A percentile compares a stretch with the other conserved stretches of the same genome.
Conservation (phyloP, 768 basidiomycete genomes). For the Boletus sp. region DNA sequence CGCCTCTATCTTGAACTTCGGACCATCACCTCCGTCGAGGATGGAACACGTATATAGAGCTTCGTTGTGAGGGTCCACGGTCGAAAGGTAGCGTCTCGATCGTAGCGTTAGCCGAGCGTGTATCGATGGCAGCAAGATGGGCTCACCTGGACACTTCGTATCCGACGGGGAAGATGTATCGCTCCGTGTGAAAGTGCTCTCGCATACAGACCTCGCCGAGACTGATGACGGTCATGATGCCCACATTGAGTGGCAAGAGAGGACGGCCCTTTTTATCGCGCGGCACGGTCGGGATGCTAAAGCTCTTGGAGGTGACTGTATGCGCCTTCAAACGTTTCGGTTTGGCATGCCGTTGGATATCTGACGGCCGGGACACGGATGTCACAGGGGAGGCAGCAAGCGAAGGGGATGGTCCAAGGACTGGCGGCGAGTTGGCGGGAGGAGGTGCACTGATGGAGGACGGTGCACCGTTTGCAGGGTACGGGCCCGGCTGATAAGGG, state of each 20-base stretch:
- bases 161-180: constrained; percentile 87
- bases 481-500: constrained; percentile 24
- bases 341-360: constrained; percentile 48
- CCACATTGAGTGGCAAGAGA: constrained; percentile 75
- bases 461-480: constrained; percentile 22
- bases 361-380: constrained; percentile 25
- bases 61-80: constrained; percentile 60
- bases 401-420: constrained; percentile 22
- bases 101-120: constrained; percentile 2
- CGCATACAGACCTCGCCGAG: constrained; percentile 78
- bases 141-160: constrained; percentile 77
- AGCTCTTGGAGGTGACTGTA: constrained; percentile 74
- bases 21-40: constrained; percentile 80
- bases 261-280: constrained; percentile 70
- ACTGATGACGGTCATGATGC: constrained; percentile 80
- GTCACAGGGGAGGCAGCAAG: constrained; percentile 17
- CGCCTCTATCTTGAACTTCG: constrained; percentile 82
- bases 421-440: constrained; percentile 20
- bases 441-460: constrained; percentile 17
- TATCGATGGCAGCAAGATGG: background rate
- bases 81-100: constrained; percentile 74
- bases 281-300: constrained; percentile 76
- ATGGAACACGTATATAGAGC: constrained; percentile 83
- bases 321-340: constrained; percentile 80
- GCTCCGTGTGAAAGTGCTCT: constrained; percentile 83